Base-by-base conservation (phyloP, 192 early-diverging fungal species). In the Coemansia nantahalensis region DNA sequence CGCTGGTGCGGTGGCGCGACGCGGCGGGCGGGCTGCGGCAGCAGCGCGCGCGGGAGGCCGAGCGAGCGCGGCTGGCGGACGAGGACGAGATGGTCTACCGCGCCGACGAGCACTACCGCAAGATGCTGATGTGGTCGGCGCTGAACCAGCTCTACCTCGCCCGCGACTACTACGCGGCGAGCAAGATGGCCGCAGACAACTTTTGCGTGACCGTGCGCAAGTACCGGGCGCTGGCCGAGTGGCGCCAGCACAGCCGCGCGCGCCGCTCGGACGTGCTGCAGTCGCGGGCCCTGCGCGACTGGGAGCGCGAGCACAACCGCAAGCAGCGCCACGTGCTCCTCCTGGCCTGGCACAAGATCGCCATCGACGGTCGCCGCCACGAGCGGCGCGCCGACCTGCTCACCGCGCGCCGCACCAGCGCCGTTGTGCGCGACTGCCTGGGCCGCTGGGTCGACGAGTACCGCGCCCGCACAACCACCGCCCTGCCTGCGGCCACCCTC, bases 311-410 rank as follows among this genome's bases (percentile, higher is more conserved):
- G 13, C 52, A 49, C 31, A 51, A 58, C 28, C 58, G 66, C 8
- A 56, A 45, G 46, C 54, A 28, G 10, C 70, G 70, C 12, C 59
- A 59, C 14, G 33, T 61, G 36, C 15, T 74, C 21, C 21, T 74
- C 1, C 33, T 43, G 16, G 70, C 55, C 8, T 74, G 70, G 70
- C 63, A 65, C 35, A 45, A 52, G 32, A 50, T 56, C 8, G 63
- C 58, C 4, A 41, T 41, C 26, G 22, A 34, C 26, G 48, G 37
- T 24, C 48, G 37, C 24, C 26, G 36, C 14, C 39, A 51, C 19
- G 56, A 52, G 34, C 37, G 44, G 30, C 39, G 39, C 17, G 22
- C 63, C 0, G 39, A 45, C 18, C 40, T 37, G 42, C 8, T 56
- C n/a, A 13, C 30, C 3, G 36, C 30, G 0, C 18, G 36, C 14